phyloP scores from a whole-genome alignment of 768 basidiomycete genomes.

The Hortiboletus campestris region DNA sequence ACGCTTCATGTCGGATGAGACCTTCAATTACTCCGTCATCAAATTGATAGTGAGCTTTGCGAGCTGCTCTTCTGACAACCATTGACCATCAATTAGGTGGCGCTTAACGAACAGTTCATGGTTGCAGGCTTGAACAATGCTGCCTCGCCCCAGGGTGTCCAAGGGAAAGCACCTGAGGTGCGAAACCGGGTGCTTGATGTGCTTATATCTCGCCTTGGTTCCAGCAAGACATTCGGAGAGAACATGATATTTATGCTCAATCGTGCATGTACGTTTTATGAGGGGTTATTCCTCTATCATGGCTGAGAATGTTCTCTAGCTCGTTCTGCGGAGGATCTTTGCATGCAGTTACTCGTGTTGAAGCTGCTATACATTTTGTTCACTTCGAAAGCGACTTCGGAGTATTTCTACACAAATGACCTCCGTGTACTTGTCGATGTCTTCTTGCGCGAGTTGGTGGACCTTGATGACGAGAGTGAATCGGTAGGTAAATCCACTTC shows the following conservation, averaged over 20 bases:
- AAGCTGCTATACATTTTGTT: slow-evolving; percentile 95
- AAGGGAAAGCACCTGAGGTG: slow-evolving; percentile 37
- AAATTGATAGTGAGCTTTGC: slow-evolving; percentile 74
- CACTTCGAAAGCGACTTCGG: slow-evolving; percentile 86
- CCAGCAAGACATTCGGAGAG: slow-evolving; percentile 94
- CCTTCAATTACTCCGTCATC: slow-evolving; percentile 93
- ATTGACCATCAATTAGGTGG: slow-evolving; percentile 53
- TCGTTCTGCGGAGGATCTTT: slow-evolving; percentile 84
- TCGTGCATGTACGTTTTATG: slow-evolving; percentile 70
- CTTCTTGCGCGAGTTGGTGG: slow-evolving; percentile 89
- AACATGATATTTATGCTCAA: slow-evolving; percentile 99
- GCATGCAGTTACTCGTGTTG: slow-evolving; percentile 91
- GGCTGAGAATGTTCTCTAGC: slow-evolving; percentile 44
- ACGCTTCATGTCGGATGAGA: slow-evolving; percentile 81
- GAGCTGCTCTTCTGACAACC: background rate
- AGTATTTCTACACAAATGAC: slow-evolving; percentile 99
- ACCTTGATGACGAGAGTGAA: slow-evolving; percentile 92
- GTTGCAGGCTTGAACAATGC: slow-evolving; percentile 61
- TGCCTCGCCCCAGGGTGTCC: slow-evolving; percentile 21
- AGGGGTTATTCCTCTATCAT: background rate
- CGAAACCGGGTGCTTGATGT: slow-evolving; percentile 82
- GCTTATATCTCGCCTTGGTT: slow-evolving; percentile 77
- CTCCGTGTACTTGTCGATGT: slow-evolving; percentile 95
- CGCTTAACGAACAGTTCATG: slow-evolving; percentile 99
- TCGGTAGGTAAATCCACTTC: slow-evolving; percentile 54